These are phyloP conservation scores for Fusarium coicis DNA, from an alignment of 2,329 filamentous ascomycete species.

Conservation along the genomic window DNA sequence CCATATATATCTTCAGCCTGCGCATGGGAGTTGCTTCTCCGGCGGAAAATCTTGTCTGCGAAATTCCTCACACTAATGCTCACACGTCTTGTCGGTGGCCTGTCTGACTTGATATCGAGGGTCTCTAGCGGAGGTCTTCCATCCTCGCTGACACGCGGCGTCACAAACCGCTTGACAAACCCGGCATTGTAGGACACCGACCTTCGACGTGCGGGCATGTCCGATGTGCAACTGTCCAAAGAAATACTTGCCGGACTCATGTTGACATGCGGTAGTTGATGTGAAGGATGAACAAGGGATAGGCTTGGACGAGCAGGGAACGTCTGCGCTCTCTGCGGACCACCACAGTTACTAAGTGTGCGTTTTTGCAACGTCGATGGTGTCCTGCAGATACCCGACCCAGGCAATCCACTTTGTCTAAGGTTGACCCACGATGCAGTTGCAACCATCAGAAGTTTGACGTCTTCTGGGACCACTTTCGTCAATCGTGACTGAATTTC, in stretches of 20 bases:
- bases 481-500: constrained; percentile 47
- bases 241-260: constrained; percentile 33
- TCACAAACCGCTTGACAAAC: constrained; percentile 41
- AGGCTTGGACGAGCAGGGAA: constrained; percentile 36
- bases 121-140: constrained; percentile 36
- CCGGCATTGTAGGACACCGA: constrained; percentile 42
- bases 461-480: constrained; percentile 46
- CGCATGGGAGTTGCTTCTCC: constrained; percentile 43
- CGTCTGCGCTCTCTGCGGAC: constrained; percentile 33
- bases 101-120: constrained; percentile 37
- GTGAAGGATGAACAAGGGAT: constrained; percentile 20
- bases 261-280: constrained; percentile 26
- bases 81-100: constrained; percentile 40
- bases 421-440: constrained; percentile 54
- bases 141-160: constrained; percentile 40
- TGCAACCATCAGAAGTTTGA: constrained; percentile 52
- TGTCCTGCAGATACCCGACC: constrained; percentile 45
- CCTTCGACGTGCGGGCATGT: constrained; percentile 37
- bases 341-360: constrained; percentile 30
- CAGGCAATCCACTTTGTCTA: constrained; percentile 51
- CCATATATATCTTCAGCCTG: constrained; percentile 40
- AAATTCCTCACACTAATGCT: constrained; percentile 44
- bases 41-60: constrained; percentile 46
- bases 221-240: constrained; percentile 27
- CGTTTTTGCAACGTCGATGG: constrained; percentile 42